Percentiles rank a stretch among this genome's conserved stretches.
phyloP scores from a whole-genome alignment of 2,329 filamentous ascomycete species.

The Colletotrichum truncatum region DNA sequence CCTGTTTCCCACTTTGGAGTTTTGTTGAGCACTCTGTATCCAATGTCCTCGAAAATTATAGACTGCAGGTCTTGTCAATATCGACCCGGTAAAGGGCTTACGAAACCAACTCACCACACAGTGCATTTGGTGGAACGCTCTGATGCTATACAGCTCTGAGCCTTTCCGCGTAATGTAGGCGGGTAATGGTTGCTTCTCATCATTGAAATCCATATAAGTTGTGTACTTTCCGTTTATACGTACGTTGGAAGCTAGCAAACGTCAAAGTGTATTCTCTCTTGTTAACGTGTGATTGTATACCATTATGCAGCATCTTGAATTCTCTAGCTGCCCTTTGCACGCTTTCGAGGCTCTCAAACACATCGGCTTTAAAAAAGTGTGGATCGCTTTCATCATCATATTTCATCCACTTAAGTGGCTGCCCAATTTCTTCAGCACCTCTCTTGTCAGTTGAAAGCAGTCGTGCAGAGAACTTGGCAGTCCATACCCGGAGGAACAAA shows the following conservation, averaged over 20 bases:
- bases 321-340: slow-evolving; percentile 6
- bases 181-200: background rate
- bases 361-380: slow-evolving; percentile 14
- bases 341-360: slow-evolving; percentile 10
- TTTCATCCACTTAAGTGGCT: slow-evolving; percentile 16
- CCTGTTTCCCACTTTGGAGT: slow-evolving; percentile 17
- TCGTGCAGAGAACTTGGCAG: background rate
- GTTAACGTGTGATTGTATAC: background rate
- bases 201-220: slow-evolving; percentile 17
- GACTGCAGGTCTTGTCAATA: background rate
- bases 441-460: background rate
- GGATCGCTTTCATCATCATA: slow-evolving; percentile 17
- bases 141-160: slow-evolving; percentile 18
- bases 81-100: rapidly evolving
- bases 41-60: slow-evolving; percentile 14
- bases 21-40: slow-evolving; percentile 14
- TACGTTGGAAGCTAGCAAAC: background rate
- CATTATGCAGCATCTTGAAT: slow-evolving; percentile 21
- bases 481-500: slow-evolving; percentile 11
- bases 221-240: slow-evolving; percentile 18
- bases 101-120: background rate
- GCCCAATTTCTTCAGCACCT: slow-evolving; percentile 6
- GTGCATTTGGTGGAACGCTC: slow-evolving; percentile 23
- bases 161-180: slow-evolving; percentile 5
- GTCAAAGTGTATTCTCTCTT: too few species aligned